A percentile compares a stretch with the other conserved stretches of the same genome.
These are phyloP conservation scores for Monosporascus ibericus DNA, from an alignment of 2,329 filamentous ascomycete species.

Conservation along the genomic window DNA sequence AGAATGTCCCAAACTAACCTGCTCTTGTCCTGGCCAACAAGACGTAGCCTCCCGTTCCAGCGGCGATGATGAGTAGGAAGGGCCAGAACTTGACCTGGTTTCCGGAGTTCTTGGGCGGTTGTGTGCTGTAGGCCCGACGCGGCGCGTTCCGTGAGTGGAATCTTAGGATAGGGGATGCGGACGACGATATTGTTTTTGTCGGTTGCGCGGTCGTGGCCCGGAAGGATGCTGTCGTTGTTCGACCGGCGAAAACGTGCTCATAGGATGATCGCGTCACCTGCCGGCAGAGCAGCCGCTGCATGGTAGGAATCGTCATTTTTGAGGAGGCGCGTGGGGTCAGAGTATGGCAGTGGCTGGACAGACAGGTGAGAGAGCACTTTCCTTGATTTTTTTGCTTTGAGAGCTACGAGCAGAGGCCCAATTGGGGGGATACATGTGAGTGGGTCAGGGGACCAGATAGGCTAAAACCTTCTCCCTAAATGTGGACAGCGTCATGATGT, in stretches of 20 bases:
- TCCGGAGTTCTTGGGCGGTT: slow-evolving; percentile 28
- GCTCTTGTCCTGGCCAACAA: slow-evolving; percentile 43
- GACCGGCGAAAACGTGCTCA: background rate
- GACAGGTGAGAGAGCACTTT: too few species aligned
- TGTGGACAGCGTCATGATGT: too few species aligned
- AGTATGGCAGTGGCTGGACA: slow-evolving; percentile 4
- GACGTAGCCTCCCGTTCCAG: slow-evolving; percentile 44
- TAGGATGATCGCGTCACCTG: slow-evolving; percentile 1
- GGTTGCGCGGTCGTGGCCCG: background rate
- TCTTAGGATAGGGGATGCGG: background rate
- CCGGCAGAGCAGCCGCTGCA: slow-evolving; percentile 18
- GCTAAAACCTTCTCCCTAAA: too few species aligned
- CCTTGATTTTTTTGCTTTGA: too few species aligned
- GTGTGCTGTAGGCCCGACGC: slow-evolving; percentile 34
- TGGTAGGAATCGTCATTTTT: slow-evolving; percentile 10
- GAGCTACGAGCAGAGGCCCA: too few species aligned
- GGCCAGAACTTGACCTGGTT: slow-evolving; percentile 51
- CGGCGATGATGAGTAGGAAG: slow-evolving; percentile 43
- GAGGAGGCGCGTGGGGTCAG: slow-evolving; percentile 4
- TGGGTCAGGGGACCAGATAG: too few species aligned
- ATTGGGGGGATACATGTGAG: too few species aligned
- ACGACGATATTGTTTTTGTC: background rate
- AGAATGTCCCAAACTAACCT: slow-evolving; percentile 31
- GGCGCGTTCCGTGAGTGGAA: background rate
- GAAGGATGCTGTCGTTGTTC: background rate